Evolutionary conservation across 352 stramenopile species (phyloP).

Genomic region (Phytophthora melonis): DNA sequence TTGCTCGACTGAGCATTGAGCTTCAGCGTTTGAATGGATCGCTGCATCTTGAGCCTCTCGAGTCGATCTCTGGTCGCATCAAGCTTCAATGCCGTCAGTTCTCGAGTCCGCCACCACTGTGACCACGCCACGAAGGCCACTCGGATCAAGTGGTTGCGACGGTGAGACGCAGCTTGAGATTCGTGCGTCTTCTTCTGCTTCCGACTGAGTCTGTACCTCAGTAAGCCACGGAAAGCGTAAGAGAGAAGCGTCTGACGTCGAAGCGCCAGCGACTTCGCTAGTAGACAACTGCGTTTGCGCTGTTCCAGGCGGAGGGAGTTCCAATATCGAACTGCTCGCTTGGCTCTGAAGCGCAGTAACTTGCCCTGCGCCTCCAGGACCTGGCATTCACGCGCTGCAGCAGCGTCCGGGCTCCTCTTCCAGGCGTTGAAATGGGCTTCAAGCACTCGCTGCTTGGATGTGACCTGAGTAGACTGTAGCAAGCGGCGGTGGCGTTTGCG

Average conservation of each 20-base stretch:
- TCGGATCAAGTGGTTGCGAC: neutral
- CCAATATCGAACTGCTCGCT: slow-evolving; percentile 27
- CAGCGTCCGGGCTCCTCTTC: slow-evolving; percentile 20
- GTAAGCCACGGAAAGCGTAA: slow-evolving; percentile 22
- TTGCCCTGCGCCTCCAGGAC: slow-evolving; percentile 3
- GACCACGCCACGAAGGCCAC: slow-evolving; percentile 17
- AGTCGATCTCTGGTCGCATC: slow-evolving; percentile 2
- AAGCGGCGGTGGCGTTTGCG: slow-evolving; percentile 40
- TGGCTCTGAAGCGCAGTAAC: slow-evolving; percentile 21
- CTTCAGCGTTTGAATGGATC: slow-evolving; percentile 11
- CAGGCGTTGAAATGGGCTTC: slow-evolving; percentile 40
- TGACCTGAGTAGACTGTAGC: slow-evolving; percentile 14
- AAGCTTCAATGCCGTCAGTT: neutral
- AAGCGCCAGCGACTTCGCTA: slow-evolving; percentile 25
- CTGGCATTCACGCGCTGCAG: neutral
- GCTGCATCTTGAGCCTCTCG: slow-evolving; percentile 1
- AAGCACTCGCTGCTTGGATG: slow-evolving; percentile 25
- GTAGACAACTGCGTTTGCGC: slow-evolving; percentile 9
- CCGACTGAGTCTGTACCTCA: slow-evolving; percentile 6
- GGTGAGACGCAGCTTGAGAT: neutral
- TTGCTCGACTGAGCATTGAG: slow-evolving; percentile 13
- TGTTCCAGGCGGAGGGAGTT: neutral
- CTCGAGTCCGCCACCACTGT: slow-evolving; percentile 5
- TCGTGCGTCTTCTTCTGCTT: slow-evolving; percentile 9
- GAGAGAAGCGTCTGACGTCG: slow-evolving; percentile 33